These are phyloP conservation scores for Mytilinidion resinicola DNA, from an alignment of 495 filamentous ascomycete species.

Conservation along the genomic window DNA sequence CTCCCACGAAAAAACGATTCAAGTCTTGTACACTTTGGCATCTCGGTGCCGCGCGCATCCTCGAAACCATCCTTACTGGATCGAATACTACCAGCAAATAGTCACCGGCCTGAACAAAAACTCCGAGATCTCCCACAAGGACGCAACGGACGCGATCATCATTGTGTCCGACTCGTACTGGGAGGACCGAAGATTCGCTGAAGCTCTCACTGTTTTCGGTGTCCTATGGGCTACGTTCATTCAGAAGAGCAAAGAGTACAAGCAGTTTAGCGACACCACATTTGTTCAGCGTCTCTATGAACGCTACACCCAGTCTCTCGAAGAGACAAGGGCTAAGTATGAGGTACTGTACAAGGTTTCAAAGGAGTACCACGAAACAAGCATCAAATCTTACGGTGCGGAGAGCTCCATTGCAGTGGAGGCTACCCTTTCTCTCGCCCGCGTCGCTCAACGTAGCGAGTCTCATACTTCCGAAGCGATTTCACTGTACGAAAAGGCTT, in stretches of 20 bases:
- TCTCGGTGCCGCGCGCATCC: slow-evolving; percentile 9
- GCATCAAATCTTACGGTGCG: slow-evolving; percentile 5
- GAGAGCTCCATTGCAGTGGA: slow-evolving; percentile 9
- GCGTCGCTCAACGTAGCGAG: slow-evolving; percentile 10
- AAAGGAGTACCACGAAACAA: slow-evolving; percentile 13
- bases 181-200: slow-evolving; percentile 19
- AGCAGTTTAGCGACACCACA: slow-evolving; percentile 4
- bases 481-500: slow-evolving; percentile 11
- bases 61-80: slow-evolving; percentile 18
- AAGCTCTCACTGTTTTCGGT: slow-evolving; percentile 14
- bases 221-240: slow-evolving; percentile 18
- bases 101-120: slow-evolving; percentile 14
- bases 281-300: slow-evolving; percentile 15
- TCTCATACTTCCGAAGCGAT: slow-evolving; percentile 13
- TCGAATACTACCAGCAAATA: slow-evolving; percentile 23
- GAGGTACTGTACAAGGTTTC: slow-evolving; percentile 9
- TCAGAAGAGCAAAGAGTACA: slow-evolving; percentile 18
- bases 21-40: slow-evolving; percentile 13
- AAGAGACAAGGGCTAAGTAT: slow-evolving; percentile 14
- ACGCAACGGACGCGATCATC: slow-evolving; percentile 18
- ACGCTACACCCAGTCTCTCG: slow-evolving; percentile 19
- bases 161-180: slow-evolving; percentile 15
- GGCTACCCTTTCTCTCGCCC: slow-evolving; percentile 10
- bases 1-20: slow-evolving; percentile 8
- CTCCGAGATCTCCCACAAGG: slow-evolving; percentile 15